Base-by-base conservation (phyloP, 495 filamentous ascomycete genomes). In the Xeromyces bisporus region DNA sequence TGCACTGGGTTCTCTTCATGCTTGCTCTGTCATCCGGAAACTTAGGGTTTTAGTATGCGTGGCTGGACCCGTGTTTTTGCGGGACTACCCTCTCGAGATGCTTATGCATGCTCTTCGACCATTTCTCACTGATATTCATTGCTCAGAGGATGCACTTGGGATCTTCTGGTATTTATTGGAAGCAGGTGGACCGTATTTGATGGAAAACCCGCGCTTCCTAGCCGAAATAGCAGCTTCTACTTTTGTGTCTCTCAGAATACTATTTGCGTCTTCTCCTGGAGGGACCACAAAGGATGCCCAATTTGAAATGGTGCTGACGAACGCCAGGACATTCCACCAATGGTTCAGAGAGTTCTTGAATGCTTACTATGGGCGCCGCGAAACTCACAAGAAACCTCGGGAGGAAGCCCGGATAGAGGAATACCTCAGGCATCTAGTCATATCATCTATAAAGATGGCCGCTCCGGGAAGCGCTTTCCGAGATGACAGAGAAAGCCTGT, bases 21-120 rank as follows among this genome's bases (percentile, higher is more conserved):
- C 79, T 21, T 92, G 81, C 45, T 73, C 81, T 6, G 72, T 92
- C 2, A 68, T 99, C 24, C 75, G 86, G 18, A 93, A 85, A 39
- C 67, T 96, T 20, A 66, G 84, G 30, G 70, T 93, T 15, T 50
- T 96, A 9, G 63, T 94, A 13, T 80, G 72, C 29, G 50, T 96
- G 36, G 75, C 83, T 26, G 84, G 82, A 6, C 44, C 63, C 11
- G 60, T 71, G 11, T 80, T 80, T 15, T 56, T 77, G 24, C 53
- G 70, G 29, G 77, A 75, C 1, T 96, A 94, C 51, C 79, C 82
- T 4, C 53, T 96, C n/a, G 82, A 96, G 45, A 91, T 93, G 84
- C 58, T 86, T 1, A 59, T 96, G 15, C 78, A 84, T 42, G 71
- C 81, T 3, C 63, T 96, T 24, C 64, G 75, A 11, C 75, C 77